phyloP scores from a whole-genome alignment of 805 yeast species.

The Candida verbasci region DNA sequence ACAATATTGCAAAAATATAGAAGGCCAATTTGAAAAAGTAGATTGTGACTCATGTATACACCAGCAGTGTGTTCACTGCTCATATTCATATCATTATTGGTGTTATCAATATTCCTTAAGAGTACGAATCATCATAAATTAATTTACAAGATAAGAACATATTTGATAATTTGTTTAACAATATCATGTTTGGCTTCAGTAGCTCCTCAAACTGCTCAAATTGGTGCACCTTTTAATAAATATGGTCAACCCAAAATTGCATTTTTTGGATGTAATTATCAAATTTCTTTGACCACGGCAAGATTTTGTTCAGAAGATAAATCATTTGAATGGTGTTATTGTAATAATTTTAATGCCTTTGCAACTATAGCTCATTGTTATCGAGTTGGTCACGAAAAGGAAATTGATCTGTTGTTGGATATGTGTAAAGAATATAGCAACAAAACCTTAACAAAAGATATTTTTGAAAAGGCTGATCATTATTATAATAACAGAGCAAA shows the following conservation, averaged over 20 bases:
- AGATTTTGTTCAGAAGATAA: slow-evolving; percentile 17
- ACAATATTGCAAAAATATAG: too few species aligned
- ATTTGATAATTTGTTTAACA: slow-evolving; percentile 10
- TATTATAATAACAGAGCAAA: slow-evolving; percentile 15
- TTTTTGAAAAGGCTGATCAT: slow-evolving; percentile 18
- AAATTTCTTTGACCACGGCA: slow-evolving; percentile 14
- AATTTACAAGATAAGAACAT: slow-evolving; percentile 4
- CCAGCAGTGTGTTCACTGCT: slow-evolving; percentile 13
- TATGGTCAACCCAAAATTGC: slow-evolving; percentile 28
- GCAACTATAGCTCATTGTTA: slow-evolving; percentile 37
- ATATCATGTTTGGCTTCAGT: slow-evolving; percentile 12
- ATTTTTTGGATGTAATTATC: slow-evolving; percentile 25
- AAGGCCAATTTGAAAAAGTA: too few species aligned
- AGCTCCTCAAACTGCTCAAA: slow-evolving; percentile 22
- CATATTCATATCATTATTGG: slow-evolving; percentile 10
- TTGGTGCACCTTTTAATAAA: slow-evolving; percentile 28
- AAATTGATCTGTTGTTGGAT: slow-evolving; percentile 20
- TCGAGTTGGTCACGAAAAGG: slow-evolving; percentile 17
- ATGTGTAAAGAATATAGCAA: slow-evolving; percentile 21
- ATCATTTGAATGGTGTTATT: slow-evolving; percentile 16
- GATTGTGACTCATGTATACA: slow-evolving; percentile 19
- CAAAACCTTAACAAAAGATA: slow-evolving; percentile 16
- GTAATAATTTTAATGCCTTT: slow-evolving; percentile 27
- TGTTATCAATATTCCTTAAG: slow-evolving; percentile 12
- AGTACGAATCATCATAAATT: neutral